These are phyloP conservation scores for Mucor racemosus DNA, from an alignment of 371 early-diverging fungal genomes.

Conservation along the genomic window DNA sequence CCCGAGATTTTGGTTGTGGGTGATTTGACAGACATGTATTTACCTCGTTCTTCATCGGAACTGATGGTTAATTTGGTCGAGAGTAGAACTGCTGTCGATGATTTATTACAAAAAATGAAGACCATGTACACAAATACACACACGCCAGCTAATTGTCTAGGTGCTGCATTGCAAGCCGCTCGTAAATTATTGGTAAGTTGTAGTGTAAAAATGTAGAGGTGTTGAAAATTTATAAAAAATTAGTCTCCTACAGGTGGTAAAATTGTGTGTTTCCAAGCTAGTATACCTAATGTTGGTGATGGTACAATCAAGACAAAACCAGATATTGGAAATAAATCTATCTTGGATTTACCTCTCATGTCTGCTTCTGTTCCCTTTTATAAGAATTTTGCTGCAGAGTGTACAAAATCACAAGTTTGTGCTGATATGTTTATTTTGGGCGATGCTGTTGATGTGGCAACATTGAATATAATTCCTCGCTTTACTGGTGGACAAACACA, in stretches of 20 bases:
- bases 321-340: slow-evolving; percentile 87
- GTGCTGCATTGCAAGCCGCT: slow-evolving; percentile 89
- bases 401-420: slow-evolving; percentile 89
- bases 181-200: slow-evolving; percentile 75
- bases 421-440: slow-evolving; percentile 91
- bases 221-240: neutral
- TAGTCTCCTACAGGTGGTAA: slow-evolving; percentile 87
- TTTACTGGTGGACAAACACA: slow-evolving; percentile 96
- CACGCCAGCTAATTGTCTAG: slow-evolving; percentile 78
- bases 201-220: neutral
- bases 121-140: slow-evolving; percentile 75
- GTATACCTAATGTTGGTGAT: slow-evolving; percentile 80
- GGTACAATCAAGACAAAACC: slow-evolving; percentile 86
- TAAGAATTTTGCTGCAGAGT: slow-evolving; percentile 92
- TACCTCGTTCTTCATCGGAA: slow-evolving; percentile 82
- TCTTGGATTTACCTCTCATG: slow-evolving; percentile 55
- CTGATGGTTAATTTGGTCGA: slow-evolving; percentile 87
- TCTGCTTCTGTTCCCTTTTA: slow-evolving; percentile 89
- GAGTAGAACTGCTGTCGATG: slow-evolving; percentile 33
- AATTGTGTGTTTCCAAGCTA: slow-evolving; percentile 83
- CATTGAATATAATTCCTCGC: slow-evolving; percentile 81
- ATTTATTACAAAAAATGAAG: slow-evolving; percentile 62
- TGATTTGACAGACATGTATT: slow-evolving; percentile 88
- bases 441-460: slow-evolving; percentile 93
- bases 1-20: slow-evolving; percentile 94